Evolutionary conservation across 495 filamentous ascomycete species (phyloP), one percentile per base, ranked within the genome.

Genomic region (Annulohypoxylon moriforme): DNA sequence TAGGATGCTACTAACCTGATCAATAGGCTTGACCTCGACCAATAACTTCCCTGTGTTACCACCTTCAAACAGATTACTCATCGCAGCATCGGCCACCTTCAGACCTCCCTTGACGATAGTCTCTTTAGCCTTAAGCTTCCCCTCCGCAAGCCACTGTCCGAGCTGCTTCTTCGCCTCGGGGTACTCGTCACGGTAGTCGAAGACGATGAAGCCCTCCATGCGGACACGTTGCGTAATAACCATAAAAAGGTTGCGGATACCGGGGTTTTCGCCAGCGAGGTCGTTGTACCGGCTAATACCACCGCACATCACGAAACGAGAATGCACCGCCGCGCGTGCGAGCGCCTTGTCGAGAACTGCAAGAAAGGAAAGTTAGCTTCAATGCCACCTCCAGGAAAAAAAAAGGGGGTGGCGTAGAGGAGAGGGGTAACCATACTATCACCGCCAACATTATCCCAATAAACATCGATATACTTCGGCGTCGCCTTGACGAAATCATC

Each of bases 261-360:
- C 79, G 66, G 76, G 16, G 18, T 0, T 46, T 60, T 77, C 67
- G 44, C 74, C 71, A 9, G 67, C 75, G 16, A 75, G 27, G 3
- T 42, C 59, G 68, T 86, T 86, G 70, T 86, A 86, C 49, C 80
- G 77, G 31, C 75, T 78, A 67, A 83, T 83, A 64, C 64, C 72
- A 10, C 90, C 90, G 75, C 89, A 91, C 60, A 88, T 86, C 20
- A 88, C 87, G 73, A 92, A 85, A 16, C 90, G 84, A 0, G 89
- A 84, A 72, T 78, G 75, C 55, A 75, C 67, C 72, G 87, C 87
- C 64, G 91, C 82, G 24, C 85, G 81, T 10, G 72, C 75, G 24
- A 92, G 78, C 72, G 88, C 89, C 46, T 88, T 64, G 67, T 92
- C 88, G 66, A 92, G 81, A 63, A 92, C 70, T 73, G n/a, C 3